A percentile compares a stretch with the other conserved stretches of the same genome.
These are phyloP conservation scores for Aspergillus unguis DNA, from an alignment of 2,329 filamentous ascomycete genomes.

Conservation along the genomic window DNA sequence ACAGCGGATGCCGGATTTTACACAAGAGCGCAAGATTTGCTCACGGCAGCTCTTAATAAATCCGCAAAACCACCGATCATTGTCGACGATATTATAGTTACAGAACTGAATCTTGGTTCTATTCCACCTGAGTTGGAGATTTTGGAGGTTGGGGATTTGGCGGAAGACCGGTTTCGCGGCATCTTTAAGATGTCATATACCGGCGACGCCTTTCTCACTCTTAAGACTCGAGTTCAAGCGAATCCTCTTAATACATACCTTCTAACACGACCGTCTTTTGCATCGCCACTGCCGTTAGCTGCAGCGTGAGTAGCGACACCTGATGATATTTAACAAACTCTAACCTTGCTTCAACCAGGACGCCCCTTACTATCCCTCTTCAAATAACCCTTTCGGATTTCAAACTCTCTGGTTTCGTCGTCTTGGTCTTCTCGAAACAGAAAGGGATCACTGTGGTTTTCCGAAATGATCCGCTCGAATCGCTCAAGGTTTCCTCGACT, in stretches of 20 bases:
- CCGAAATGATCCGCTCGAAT: conserved; percentile 95
- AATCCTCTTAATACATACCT: conserved; percentile 97
- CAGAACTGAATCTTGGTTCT: conserved; percentile 92
- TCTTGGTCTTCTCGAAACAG: conserved; percentile 94
- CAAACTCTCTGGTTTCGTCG: conserved; percentile 93
- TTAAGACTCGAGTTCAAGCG: conserved; percentile 95
- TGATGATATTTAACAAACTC: conserved; percentile 2
- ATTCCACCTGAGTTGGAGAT: conserved; percentile 95
- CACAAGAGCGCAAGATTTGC: conserved; percentile 83
- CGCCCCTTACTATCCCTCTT: conserved; percentile 91
- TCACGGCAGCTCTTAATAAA: conserved; percentile 95
- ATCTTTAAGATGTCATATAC: conserved; percentile 99
- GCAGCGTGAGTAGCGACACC: conserved; percentile 58
- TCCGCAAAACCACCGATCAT: conserved; percentile 97
- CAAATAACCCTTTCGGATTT: conserved; percentile 96
- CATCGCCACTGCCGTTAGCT: conserved; percentile 86
- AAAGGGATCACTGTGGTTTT: conserved; percentile 97
- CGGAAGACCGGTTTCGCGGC: conserved; percentile 92
- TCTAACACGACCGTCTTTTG: conserved; percentile 84
- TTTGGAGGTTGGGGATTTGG: conserved; percentile 93
- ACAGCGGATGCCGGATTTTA: conserved; percentile 92
- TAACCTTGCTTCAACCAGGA: conserved; percentile 38
- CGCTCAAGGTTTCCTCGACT: conserved; percentile 95
- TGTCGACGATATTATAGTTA: conserved; percentile 98
- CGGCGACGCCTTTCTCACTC: conserved; percentile 89